Evolutionary conservation across 345 rosid genomes (phyloP), one percentile per base, ranked within the genome.

Genomic region (Aurinia saxatilis): DNA sequence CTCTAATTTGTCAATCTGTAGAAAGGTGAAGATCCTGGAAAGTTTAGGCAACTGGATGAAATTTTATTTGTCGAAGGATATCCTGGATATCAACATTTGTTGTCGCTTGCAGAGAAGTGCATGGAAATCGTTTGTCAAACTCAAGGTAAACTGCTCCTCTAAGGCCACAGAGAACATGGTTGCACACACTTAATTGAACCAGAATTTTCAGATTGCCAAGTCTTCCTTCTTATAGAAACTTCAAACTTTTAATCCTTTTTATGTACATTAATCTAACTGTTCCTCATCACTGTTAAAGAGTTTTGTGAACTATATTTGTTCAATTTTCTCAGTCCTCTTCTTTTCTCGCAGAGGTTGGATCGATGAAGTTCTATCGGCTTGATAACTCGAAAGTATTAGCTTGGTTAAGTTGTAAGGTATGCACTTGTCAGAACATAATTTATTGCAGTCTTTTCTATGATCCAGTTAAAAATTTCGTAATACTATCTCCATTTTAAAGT

Each of bases 31-130:
- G 87, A 85, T 76, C 78, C 70, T 19, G 96, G 98, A 73, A 88
- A 81, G 74, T 92, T 92, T 80, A 84, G 98, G 77, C 82, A 77
- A 67, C 57, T 89, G 58, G 93, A 89, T 64, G 98, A 92, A 82
- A 86, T 89, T 52, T 61, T 92, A 39, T 86, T 77, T 37, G 63
- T 89, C 12, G 64, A 76, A 38, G 93, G 80, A 51, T 81, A 70
- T 78, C 84, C 95, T 60, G 93, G 80, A 42, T 92, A 89, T 78
- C 89, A 60, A 51, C 73, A 75, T 46, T 57, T 88, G 50, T 65
- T 72, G 56, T 62, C 87, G 35, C 73, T 83, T 62, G 89, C 91
- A 11, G 87, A 84, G 67, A 80, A 82, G 56, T 81, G 77, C 52
- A 92, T 89, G 96, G 81, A 68, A 68, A 67, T 85, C 37, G 91